Conservation (phyloP, 2,329 filamentous ascomycete genomes). For the Chaetomium strumarium region DNA sequence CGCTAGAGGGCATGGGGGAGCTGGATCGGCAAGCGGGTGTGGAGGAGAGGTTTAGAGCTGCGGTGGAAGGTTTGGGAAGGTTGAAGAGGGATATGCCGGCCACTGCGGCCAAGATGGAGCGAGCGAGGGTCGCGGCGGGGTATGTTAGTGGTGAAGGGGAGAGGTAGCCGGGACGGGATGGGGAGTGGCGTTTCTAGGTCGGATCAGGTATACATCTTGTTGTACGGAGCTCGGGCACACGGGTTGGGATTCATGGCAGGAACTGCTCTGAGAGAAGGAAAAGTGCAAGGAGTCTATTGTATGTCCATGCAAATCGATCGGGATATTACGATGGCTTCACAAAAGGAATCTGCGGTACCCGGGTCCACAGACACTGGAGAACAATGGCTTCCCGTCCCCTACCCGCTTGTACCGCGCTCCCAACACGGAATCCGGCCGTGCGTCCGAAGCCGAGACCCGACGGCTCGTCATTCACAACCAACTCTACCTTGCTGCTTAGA, state of each 20-base stretch:
- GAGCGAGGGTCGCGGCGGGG: slow-evolving; percentile 53
- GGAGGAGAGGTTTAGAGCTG: slow-evolving; percentile 41
- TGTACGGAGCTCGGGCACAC: neutral
- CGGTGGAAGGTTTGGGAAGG: slow-evolving; percentile 45
- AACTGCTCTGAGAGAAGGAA: neutral
- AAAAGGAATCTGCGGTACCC: slow-evolving; percentile 6
- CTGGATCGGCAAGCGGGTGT: slow-evolving; percentile 43
- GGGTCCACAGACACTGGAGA: neutral
- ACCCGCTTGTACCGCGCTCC: neutral
- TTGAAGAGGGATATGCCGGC: slow-evolving; percentile 57
- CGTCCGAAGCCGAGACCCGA: neutral
- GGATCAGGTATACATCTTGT: neutral
- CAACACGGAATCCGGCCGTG: neutral
- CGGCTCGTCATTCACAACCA: neutral
- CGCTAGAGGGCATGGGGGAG: slow-evolving; percentile 24
- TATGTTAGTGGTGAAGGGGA: slow-evolving; percentile 37
- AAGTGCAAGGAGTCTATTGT: slow-evolving; percentile 16
- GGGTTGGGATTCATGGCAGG: neutral
- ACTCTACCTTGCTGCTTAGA: neutral
- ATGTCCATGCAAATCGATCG: slow-evolving; percentile 12
- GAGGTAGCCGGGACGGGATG: neutral
- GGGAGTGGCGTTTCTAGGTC: neutral
- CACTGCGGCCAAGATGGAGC: slow-evolving; percentile 59
- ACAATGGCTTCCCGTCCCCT: neutral
- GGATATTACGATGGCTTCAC: slow-evolving; percentile 10